A percentile compares a stretch with the other conserved stretches of the same genome.
These are phyloP conservation scores for Serendipita sp. DNA, from an alignment of 768 basidiomycete species.

Conservation along the genomic window DNA sequence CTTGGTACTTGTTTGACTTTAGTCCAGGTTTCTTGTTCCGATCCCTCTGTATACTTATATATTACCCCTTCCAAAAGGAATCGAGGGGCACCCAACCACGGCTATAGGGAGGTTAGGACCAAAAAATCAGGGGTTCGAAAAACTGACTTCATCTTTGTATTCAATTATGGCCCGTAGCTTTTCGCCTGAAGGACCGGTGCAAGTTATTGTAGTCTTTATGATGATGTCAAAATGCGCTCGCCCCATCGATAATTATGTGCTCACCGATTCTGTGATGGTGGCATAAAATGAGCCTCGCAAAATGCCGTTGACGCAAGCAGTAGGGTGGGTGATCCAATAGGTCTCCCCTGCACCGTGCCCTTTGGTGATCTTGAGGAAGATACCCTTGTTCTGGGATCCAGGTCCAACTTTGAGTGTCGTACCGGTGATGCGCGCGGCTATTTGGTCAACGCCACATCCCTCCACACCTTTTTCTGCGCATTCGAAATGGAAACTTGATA, in stretches of 20 bases:
- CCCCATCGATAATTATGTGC: neutral
- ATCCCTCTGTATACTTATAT: slow-evolving; percentile 55
- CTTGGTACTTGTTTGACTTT: slow-evolving; percentile 76
- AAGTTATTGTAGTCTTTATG: slow-evolving; percentile 50
- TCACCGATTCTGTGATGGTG: slow-evolving; percentile 53
- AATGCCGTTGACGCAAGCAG: slow-evolving; percentile 81
- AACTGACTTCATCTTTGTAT: slow-evolving; percentile 85
- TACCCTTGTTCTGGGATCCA: slow-evolving; percentile 74
- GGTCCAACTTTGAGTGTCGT: slow-evolving; percentile 71
- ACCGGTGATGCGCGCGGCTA: slow-evolving; percentile 80
- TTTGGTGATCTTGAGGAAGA: slow-evolving; percentile 64
- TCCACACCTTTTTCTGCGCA: slow-evolving; percentile 63
- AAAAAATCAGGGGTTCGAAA: neutral
- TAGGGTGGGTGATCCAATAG: slow-evolving; percentile 82
- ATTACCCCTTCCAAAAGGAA: slow-evolving; percentile 81
- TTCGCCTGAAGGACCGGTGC: slow-evolving; percentile 44
- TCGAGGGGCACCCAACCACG: slow-evolving; percentile 80
- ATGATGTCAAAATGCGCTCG: neutral
- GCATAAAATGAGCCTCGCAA: slow-evolving; percentile 84
- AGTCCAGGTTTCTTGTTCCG: slow-evolving; percentile 21
- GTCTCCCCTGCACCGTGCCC: slow-evolving; percentile 61
- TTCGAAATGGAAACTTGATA: slow-evolving; percentile 65
- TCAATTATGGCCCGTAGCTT: slow-evolving; percentile 72
- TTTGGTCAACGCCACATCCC: slow-evolving; percentile 71
- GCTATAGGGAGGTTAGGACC: slow-evolving; percentile 25